Conservation (phyloP, 1,139 yeast genomes). For the Candida albicans region DNA sequence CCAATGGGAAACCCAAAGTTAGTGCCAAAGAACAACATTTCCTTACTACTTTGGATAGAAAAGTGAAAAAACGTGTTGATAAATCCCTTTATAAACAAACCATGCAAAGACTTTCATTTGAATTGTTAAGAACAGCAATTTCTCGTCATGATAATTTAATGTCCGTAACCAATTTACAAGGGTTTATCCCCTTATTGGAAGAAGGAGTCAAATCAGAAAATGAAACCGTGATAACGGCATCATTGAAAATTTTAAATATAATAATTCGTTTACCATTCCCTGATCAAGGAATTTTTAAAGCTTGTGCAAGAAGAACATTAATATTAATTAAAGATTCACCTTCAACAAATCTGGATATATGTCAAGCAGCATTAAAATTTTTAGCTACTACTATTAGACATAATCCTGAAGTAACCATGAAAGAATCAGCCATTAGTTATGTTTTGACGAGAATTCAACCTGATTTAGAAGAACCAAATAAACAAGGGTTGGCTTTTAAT, state of each 20-base stretch:
- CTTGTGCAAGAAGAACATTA: conserved; percentile 64
- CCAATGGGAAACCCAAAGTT: conserved; percentile 10
- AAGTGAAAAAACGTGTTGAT: conserved; percentile 55
- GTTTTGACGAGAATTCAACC: conserved; percentile 77
- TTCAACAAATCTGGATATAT: conserved; percentile 74
- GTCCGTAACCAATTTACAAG: conserved; percentile 60
- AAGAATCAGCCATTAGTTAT: conserved; percentile 73
- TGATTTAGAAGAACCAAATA: conserved; percentile 86
- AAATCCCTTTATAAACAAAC: conserved; percentile 47
- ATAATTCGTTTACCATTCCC: conserved; percentile 64
- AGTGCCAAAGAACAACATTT: conserved; percentile 55
- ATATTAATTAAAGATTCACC: conserved; percentile 74
- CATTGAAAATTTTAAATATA: conserved; percentile 63
- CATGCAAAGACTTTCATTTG: conserved; percentile 76
- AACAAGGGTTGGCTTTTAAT: conserved; percentile 85
- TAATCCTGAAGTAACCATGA: conserved; percentile 62
- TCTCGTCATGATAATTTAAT: conserved; percentile 58
- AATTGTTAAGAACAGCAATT: conserved; percentile 71
- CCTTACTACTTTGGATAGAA: conserved; percentile 64
- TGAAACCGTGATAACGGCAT: conserved; percentile 72
- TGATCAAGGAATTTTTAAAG: conserved; percentile 52
- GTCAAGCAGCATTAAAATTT: conserved; percentile 77
- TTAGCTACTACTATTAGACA: conserved; percentile 73
- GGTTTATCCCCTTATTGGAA: conserved; percentile 74
- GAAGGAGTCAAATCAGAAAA: conserved; percentile 63